Base-by-base conservation (phyloP, 257 asterid genomes). In the Voacanga thouarsii region DNA sequence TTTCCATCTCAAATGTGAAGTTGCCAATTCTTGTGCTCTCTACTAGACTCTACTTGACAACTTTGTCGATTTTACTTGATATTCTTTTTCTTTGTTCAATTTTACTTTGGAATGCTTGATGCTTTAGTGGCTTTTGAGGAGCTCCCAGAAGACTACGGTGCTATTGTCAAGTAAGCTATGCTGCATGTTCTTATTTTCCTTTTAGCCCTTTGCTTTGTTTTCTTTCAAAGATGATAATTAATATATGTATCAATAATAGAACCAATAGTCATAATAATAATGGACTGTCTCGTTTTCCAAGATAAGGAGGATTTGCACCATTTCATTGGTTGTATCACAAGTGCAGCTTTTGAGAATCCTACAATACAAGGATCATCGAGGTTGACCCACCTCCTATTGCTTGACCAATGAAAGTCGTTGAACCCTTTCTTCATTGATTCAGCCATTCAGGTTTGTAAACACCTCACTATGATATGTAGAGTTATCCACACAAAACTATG, bases 261-360 rank as follows among this genome's bases (percentile, higher is more conserved):
- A 7, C 71, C 2, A 44, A 65, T 65, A 65, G 6, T 80, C 39
- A 26, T 45, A 75, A 16, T 49, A 65, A 57, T 33, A 51, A 60
- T 57, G 74, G 64, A 5, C 53, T 19, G 59, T 55, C 47, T 71
- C 11, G 7, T 33, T 59, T 53, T 64, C 69, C 89, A 94, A 97
- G 94, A 92, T 67, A 72, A 81, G 92, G 86, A 78, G 99, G 97
- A 72, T 81, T 82, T 6, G 92, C 99, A n/a, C 86, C 94, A 65
- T 94, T 92, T 81, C 97, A 94, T 71, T 94, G 99, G 99, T 81
- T 94, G 83, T 94, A 94, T 74, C 99, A 90, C 88, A 94, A 94
- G 85, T 94, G 99, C 82, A 88, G 94, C 51, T 78, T 30, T 56
- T 92, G 99, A 41, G 92, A 97, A 61, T 94, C 97, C 49, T 94